A percentile compares a stretch with the other conserved stretches of the same genome.
phyloP scores from a whole-genome alignment of 345 rosid species.

The Abelmoschus esculentus region DNA sequence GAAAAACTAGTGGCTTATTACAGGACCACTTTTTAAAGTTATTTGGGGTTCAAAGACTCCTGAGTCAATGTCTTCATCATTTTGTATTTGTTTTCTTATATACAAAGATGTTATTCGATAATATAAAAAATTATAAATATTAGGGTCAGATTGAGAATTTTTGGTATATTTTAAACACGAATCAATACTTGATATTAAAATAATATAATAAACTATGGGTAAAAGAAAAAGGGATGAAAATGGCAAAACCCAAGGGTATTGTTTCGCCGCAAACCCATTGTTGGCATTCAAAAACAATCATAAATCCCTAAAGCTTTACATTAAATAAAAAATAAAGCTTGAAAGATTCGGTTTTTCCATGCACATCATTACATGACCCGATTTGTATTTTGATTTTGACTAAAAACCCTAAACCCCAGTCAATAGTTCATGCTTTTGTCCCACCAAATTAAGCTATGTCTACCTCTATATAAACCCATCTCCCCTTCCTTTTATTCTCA shows the following conservation, averaged over 20 bases:
- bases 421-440: not conserved
- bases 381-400: not conserved
- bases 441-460: not conserved
- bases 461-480: not conserved
- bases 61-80: not conserved
- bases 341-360: slow-evolving; percentile 24
- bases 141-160: too few species aligned
- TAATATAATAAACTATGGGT: not conserved
- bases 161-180: too few species aligned
- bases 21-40: not conserved
- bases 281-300: slow-evolving; percentile 4
- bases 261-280: slow-evolving; percentile 1
- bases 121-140: not conserved
- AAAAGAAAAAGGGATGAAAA: not conserved
- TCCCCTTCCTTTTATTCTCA: not conserved
- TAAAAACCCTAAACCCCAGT: not conserved
- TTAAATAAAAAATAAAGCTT: not conserved
- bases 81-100: not conserved
- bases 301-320: too few species aligned
- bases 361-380: slow-evolving; percentile 28
- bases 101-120: not conserved
- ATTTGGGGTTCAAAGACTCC: not conserved
- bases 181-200: not conserved
- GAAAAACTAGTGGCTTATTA: not conserved
- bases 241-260: slow-evolving; percentile 3